Evolutionary conservation across 768 basidiomycete genomes (phyloP).

Genomic region (Lactarius evosmus): DNA sequence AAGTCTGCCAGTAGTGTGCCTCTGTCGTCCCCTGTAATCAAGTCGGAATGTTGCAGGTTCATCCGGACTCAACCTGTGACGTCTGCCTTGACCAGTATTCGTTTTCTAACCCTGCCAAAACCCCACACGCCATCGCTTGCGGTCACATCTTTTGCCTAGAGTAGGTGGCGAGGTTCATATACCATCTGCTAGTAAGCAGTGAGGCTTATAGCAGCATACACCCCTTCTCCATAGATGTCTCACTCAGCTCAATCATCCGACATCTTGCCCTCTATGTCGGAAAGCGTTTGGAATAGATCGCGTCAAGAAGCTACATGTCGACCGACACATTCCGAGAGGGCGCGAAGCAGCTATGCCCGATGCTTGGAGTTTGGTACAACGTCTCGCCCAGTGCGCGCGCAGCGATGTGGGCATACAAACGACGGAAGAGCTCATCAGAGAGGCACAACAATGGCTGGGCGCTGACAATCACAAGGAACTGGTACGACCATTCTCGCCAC

Average conservation of each 20-base stretch:
- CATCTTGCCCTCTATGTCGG: constrained; percentile 64
- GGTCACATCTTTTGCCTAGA: constrained; percentile 72
- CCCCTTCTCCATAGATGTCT: constrained; percentile 49
- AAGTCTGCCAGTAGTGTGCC: not conserved
- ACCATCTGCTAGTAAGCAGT: not conserved
- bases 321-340: constrained; percentile 30
- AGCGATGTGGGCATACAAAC: constrained; percentile 33
- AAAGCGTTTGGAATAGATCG: constrained; percentile 54
- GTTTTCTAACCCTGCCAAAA: constrained; percentile 47
- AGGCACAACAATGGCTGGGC: constrained; percentile 53
- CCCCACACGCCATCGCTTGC: constrained; percentile 70
- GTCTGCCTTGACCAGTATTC: constrained; percentile 67
- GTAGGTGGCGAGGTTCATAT: constrained; percentile 41
- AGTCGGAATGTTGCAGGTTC: constrained; percentile 52
- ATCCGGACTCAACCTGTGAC: constrained; percentile 71
- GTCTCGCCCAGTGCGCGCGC: constrained; percentile 16
- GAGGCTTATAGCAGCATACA: constrained; percentile 5
- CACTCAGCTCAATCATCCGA: constrained; percentile 43
- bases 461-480: constrained; percentile 16
- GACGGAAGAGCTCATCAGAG: constrained; percentile 41
- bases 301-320: constrained; percentile 67
- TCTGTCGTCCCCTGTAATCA: not conserved
- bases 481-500: constrained; percentile 8
- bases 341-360: constrained; percentile 12
- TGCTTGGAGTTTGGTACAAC: constrained; percentile 18